phyloP scores from a whole-genome alignment of 2,329 filamentous ascomycete species.

The Nemania sp. region DNA sequence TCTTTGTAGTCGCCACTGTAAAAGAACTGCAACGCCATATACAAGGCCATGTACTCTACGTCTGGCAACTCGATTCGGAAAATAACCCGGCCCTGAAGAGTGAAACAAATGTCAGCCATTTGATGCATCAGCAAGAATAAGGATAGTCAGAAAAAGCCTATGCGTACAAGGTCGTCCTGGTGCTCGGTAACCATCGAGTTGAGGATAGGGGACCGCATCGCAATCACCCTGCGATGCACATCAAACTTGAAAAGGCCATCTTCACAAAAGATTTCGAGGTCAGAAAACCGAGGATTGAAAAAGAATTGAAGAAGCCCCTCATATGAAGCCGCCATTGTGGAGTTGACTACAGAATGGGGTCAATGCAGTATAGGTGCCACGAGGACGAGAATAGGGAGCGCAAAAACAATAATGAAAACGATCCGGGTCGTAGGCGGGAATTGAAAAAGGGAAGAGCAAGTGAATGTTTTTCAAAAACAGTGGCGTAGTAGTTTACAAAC shows the following conservation, averaged over 20 bases:
- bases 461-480: too few species aligned
- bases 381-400: too few species aligned
- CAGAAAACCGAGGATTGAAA: background rate
- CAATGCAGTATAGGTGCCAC: too few species aligned
- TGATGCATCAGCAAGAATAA: background rate
- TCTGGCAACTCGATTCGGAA: conserved; percentile 8
- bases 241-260: background rate
- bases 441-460: too few species aligned
- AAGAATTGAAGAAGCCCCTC: conserved; percentile 4
- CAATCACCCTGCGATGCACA: conserved; percentile 9
- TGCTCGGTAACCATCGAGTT: background rate
- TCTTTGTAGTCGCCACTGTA: conserved; percentile 18
- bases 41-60: conserved; percentile 33
- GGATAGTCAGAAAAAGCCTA: too few species aligned
- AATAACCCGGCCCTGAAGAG: conserved; percentile 1
- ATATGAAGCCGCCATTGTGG: conserved; percentile 1
- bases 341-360: background rate
- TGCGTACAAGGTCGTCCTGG: background rate
- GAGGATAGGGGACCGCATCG: conserved; percentile 1
- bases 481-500: too few species aligned
- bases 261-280: conserved; percentile 10
- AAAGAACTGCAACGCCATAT: conserved; percentile 16
- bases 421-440: too few species aligned
- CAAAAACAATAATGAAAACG: too few species aligned
- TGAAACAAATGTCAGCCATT: background rate